Percentiles rank a stretch among this genome's conserved stretches.
Evolutionary conservation across 2,329 filamentous ascomycete genomes (phyloP).

Genomic region (Falciphora oryzae): DNA sequence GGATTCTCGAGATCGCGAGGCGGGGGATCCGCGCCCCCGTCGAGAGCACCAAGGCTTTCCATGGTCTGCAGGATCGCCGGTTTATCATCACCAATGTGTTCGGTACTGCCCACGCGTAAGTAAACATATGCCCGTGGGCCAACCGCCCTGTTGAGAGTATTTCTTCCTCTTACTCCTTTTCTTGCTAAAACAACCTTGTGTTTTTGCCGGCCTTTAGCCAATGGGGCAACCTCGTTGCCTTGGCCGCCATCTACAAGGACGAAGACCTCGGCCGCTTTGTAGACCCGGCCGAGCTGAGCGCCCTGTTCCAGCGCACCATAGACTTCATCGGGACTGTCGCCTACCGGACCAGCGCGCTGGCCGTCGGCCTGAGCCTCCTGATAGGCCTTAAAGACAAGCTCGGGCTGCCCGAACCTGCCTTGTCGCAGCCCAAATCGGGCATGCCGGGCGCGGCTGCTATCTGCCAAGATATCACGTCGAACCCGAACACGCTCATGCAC

Average conservation of each 20-base stretch:
- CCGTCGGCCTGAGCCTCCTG: slow-evolving; percentile 69
- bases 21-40: slow-evolving; percentile 70
- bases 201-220: slow-evolving; percentile 50
- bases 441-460: too few relatives aligned
- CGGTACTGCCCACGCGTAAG: slow-evolving; percentile 93
- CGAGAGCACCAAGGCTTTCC: slow-evolving; percentile 78
- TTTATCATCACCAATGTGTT: slow-evolving; percentile 91
- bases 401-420: not conserved
- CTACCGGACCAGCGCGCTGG: slow-evolving; percentile 68
- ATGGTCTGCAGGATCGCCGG: slow-evolving; percentile 54
- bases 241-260: slow-evolving; percentile 74
- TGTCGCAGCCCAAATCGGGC: not conserved
- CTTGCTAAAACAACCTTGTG: slow-evolving; percentile 17
- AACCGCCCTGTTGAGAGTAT: too few relatives aligned
- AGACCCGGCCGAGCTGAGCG: slow-evolving; percentile 45
- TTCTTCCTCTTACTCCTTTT: not conserved
- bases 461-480: too few relatives aligned
- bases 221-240: slow-evolving; percentile 93
- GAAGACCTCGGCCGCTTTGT: slow-evolving; percentile 54
- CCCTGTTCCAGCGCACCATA: slow-evolving; percentile 68
- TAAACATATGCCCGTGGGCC: slow-evolving; percentile 20
- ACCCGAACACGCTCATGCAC: too few relatives aligned
- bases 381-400: slow-evolving; percentile 42
- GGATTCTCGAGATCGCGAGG: slow-evolving; percentile 48
- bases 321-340: slow-evolving; percentile 64